Conservation (phyloP, 257 asterid species). For the Jacaranda mimosifolia region DNA sequence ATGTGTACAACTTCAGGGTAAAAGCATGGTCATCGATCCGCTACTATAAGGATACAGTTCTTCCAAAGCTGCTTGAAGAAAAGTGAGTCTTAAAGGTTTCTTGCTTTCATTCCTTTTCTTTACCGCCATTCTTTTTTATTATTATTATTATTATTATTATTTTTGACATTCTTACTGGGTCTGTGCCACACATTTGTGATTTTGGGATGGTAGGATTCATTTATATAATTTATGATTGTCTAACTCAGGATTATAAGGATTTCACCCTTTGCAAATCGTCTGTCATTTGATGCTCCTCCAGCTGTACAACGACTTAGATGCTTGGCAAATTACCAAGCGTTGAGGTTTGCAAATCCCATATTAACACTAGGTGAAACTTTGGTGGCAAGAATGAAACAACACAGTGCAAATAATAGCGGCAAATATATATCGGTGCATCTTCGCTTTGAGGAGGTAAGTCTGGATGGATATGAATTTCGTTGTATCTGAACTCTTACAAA, state of each 20-base stretch:
- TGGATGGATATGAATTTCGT: neutral
- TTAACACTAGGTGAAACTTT: conserved; percentile 57
- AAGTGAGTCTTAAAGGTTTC: conserved; percentile 55
- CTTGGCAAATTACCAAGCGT: conserved; percentile 77
- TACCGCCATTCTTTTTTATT: neutral
- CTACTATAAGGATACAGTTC: conserved; percentile 67
- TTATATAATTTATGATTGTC: neutral
- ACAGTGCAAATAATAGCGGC: conserved; percentile 60
- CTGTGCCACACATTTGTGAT: no score
- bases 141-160: no score
- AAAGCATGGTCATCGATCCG: conserved; percentile 78
- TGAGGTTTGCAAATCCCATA: conserved; percentile 64
- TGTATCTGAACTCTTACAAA: neutral
- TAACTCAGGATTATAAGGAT: conserved; percentile 68
- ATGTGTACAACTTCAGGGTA: conserved; percentile 74
- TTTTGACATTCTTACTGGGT: no score
- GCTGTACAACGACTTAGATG: conserved; percentile 76
- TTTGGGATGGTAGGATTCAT: no score
- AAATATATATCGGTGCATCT: conserved; percentile 85
- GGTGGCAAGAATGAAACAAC: conserved; percentile 74
- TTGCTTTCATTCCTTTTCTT: neutral
- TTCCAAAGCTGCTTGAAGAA: conserved; percentile 81
- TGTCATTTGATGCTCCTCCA: conserved; percentile 78
- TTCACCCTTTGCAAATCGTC: conserved; percentile 79
- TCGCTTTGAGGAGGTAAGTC: conserved; percentile 85